These are phyloP conservation scores for Lactarius trivialis DNA, from an alignment of 768 basidiomycete species.

Conservation along the genomic window DNA sequence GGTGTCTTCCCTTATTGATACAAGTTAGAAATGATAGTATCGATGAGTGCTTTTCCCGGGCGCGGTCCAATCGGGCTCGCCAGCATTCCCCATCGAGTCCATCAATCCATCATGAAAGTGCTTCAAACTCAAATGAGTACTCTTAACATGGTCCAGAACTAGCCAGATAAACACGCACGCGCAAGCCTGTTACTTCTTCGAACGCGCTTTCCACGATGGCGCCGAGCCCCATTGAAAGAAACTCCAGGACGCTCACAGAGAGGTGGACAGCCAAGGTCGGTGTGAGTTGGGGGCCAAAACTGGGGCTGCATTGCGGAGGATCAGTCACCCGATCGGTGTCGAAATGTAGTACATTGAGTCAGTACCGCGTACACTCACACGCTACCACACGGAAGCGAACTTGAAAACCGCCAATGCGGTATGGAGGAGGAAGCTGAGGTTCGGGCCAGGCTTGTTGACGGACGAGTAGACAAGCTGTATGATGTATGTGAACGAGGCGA, in stretches of 20 bases:
- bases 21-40: background rate
- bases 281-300: constrained; percentile 33
- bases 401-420: background rate
- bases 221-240: constrained; percentile 51
- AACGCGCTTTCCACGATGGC: constrained; percentile 44
- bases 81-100: constrained; percentile 12
- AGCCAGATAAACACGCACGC: constrained; percentile 44
- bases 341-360: constrained; percentile 25
- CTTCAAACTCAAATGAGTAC: constrained; percentile 41
- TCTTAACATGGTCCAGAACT: constrained; percentile 48
- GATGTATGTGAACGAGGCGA: constrained; percentile 1
- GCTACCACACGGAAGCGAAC: constrained; percentile 2
- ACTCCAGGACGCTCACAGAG: constrained; percentile 39
- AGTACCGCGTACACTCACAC: constrained; percentile 16
- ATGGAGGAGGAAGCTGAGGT: background rate
- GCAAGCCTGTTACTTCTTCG: constrained; percentile 39
- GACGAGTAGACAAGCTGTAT: constrained; percentile 2
- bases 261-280: constrained; percentile 33
- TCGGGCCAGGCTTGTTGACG: background rate
- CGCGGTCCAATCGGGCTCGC: background rate
- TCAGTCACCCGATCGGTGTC: constrained; percentile 25
- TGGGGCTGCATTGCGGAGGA: constrained; percentile 28
- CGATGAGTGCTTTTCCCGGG: constrained; percentile 2
- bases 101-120: constrained; percentile 1
- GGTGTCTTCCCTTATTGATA: background rate